These are phyloP conservation scores for Bryoglossum gracile DNA, from an alignment of 495 filamentous ascomycete species.

Conservation along the genomic window DNA sequence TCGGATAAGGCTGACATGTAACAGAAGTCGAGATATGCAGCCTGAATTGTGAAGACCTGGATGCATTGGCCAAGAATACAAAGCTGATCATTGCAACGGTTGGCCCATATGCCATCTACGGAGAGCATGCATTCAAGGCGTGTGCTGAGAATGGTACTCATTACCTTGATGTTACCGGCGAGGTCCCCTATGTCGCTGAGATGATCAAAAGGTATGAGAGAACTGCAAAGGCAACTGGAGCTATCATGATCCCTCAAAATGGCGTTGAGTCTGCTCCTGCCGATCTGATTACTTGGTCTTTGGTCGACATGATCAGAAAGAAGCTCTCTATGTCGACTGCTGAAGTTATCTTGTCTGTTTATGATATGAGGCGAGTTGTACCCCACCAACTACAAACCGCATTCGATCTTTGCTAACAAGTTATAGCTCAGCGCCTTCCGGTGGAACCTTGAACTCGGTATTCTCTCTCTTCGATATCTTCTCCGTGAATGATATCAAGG, in stretches of 20 bases:
- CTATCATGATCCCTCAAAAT: slow-evolving; percentile 80
- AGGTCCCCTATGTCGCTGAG: slow-evolving; percentile 68
- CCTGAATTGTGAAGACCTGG: slow-evolving; percentile 57
- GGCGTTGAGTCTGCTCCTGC: slow-evolving; percentile 81
- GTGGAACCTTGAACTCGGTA: slow-evolving; percentile 63
- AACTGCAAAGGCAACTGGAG: slow-evolving; percentile 63
- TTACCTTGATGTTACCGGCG: slow-evolving; percentile 86
- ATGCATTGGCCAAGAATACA: slow-evolving; percentile 63
- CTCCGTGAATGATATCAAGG: slow-evolving; percentile 46
- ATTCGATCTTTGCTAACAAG: slow-evolving; percentile 14
- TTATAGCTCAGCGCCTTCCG: slow-evolving; percentile 51
- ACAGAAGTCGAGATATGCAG: slow-evolving; percentile 56
- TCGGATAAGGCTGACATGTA: slow-evolving; percentile 1
- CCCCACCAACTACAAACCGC: too few species aligned
- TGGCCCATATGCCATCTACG: slow-evolving; percentile 75
- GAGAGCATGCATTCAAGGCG: slow-evolving; percentile 76
- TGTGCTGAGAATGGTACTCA: slow-evolving; percentile 84
- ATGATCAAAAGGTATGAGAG: slow-evolving; percentile 80
- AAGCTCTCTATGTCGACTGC: slow-evolving; percentile 45
- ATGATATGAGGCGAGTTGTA: slow-evolving; percentile 52
- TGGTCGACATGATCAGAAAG: slow-evolving; percentile 58
- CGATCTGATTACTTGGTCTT: slow-evolving; percentile 67
- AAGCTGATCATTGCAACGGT: slow-evolving; percentile 74
- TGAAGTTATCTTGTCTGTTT: slow-evolving; percentile 54
- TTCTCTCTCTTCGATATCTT: slow-evolving; percentile 58